These are phyloP conservation scores for Curvularia lunata DNA, from an alignment of 2,329 filamentous ascomycete species.

Conservation along the genomic window DNA sequence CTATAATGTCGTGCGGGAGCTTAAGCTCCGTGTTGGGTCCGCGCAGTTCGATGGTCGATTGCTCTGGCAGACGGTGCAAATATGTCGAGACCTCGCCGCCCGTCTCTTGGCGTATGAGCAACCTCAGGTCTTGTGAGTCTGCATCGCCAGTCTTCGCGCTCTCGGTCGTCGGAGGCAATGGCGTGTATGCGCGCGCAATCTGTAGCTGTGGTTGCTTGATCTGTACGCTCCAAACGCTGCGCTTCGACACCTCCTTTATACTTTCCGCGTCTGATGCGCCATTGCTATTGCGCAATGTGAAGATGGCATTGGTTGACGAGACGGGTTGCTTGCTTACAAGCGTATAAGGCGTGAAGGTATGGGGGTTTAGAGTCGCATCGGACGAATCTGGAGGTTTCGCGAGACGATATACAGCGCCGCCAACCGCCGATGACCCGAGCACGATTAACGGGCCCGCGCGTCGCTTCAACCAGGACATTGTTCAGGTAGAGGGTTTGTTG, in stretches of 20 bases:
- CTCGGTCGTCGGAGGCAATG: conserved; percentile 68
- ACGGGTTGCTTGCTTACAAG: conserved; percentile 67
- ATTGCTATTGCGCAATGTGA: conserved; percentile 63
- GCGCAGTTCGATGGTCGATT: conserved; percentile 73
- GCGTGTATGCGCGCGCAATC: conserved; percentile 90
- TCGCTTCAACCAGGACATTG: conserved; percentile 41
- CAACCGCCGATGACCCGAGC: conserved; percentile 42
- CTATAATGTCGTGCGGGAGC: conserved; percentile 59
- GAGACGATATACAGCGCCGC: conserved; percentile 46
- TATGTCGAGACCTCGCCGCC: conserved; percentile 88
- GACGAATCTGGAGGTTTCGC: conserved; percentile 27
- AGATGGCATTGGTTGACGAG: conserved; percentile 71
- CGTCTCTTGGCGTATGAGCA: conserved; percentile 79
- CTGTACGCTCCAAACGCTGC: conserved; percentile 85
- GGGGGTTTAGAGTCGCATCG: conserved; percentile 59
- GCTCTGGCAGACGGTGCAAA: conserved; percentile 68
- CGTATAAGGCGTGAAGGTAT: conserved; percentile 69
- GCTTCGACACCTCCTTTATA: conserved; percentile 56
- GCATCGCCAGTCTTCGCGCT: conserved; percentile 30
- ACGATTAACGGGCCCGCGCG: conserved; percentile 40
- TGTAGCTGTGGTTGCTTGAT: conserved; percentile 94
- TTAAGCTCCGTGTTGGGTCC: conserved; percentile 77
- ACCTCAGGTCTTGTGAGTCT: conserved; percentile 60
- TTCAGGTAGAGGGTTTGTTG: conserved; percentile 3
- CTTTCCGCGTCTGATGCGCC: conserved; percentile 37